phyloP scores from a whole-genome alignment of 1,284 basidiomycete species.

The Pseudozyma hubeiensis region DNA sequence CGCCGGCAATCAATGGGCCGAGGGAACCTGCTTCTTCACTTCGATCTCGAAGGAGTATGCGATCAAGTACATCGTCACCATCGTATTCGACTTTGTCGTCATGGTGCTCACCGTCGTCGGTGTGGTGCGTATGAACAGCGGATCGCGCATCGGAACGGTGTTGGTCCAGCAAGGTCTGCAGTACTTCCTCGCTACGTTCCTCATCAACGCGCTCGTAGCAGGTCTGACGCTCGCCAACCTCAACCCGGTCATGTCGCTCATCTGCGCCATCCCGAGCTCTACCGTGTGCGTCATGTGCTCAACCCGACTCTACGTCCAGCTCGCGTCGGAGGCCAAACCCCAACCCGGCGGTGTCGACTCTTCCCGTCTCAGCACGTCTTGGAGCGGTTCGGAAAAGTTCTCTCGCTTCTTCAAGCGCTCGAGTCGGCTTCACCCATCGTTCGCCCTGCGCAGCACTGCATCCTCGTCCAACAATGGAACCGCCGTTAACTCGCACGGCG shows the following conservation, averaged over 20 bases:
- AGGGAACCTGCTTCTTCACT: slow-evolving; percentile 38
- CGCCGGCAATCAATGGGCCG: slow-evolving; percentile 41
- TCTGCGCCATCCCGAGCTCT: slow-evolving; percentile 47
- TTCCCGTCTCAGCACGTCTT: slow-evolving; percentile 15
- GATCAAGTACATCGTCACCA: slow-evolving; percentile 51
- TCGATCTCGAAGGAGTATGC: slow-evolving; percentile 34
- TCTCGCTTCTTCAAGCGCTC: slow-evolving; percentile 32
- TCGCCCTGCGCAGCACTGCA: slow-evolving; percentile 1
- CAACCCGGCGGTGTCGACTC: slow-evolving; percentile 29
- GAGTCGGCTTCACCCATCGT: slow-evolving; percentile 14
- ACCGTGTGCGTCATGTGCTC: slow-evolving; percentile 49
- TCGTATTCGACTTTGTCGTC: slow-evolving; percentile 43
- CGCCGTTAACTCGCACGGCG: neutral
- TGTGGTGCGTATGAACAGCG: slow-evolving; percentile 46
- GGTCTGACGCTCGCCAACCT: slow-evolving; percentile 47
- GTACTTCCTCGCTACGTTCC: slow-evolving; percentile 54
- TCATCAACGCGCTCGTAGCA: slow-evolving; percentile 49
- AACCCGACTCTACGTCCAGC: slow-evolving; percentile 54
- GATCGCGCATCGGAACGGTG: slow-evolving; percentile 48
- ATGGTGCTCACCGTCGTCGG: slow-evolving; percentile 53
- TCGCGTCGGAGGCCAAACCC: slow-evolving; percentile 48
- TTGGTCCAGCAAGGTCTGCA: slow-evolving; percentile 54
- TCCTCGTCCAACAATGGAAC: slow-evolving; percentile 7
- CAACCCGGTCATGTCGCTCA: slow-evolving; percentile 55
- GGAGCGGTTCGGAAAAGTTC: slow-evolving; percentile 27